Conservation (phyloP, 1,284 basidiomycete species). For the Athelia sp. region DNA sequence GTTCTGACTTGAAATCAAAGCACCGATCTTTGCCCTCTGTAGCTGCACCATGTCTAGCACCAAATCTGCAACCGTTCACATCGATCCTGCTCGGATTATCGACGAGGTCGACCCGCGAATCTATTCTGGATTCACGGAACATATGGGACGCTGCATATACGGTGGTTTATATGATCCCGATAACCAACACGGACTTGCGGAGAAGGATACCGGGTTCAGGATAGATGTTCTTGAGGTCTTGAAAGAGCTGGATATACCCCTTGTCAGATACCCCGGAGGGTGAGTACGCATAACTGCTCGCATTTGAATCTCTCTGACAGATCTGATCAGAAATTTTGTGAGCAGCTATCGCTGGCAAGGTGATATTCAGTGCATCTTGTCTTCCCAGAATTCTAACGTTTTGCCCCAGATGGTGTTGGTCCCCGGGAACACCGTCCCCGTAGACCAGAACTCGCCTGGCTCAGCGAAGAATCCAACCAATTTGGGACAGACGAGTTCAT, state of each 20-base stretch:
- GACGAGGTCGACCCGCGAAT: conserved; percentile 37
- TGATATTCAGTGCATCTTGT: no score
- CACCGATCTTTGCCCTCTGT: no score
- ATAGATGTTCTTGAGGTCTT: conserved; percentile 52
- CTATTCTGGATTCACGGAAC: conserved; percentile 60
- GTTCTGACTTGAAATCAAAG: no score
- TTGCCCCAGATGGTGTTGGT: conserved; percentile 45
- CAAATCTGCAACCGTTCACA: conserved; percentile 20
- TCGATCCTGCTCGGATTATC: conserved; percentile 31
- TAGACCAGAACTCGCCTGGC: conserved; percentile 63
- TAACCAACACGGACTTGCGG: conserved; percentile 30
- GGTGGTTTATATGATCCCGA: conserved; percentile 52
- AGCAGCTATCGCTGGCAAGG: conserved; percentile 66
- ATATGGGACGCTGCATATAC: conserved; percentile 60
- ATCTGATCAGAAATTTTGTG: conserved; percentile 36
- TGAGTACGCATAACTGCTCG: conserved; percentile 14
- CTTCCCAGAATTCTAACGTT: no score
- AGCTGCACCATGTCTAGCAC: neutral
- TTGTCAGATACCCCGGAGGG: conserved; percentile 59
- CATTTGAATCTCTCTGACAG: neutral
- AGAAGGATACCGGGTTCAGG: conserved; percentile 42
- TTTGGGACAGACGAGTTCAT: conserved; percentile 58
- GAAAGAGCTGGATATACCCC: conserved; percentile 48
- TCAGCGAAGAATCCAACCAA: conserved; percentile 56
- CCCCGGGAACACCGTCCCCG: conserved; percentile 47